Evolutionary conservation across 352 stramenopile species (phyloP), one percentile per base, ranked within the genome.

Genomic region (Globisporangium orthogonon): DNA sequence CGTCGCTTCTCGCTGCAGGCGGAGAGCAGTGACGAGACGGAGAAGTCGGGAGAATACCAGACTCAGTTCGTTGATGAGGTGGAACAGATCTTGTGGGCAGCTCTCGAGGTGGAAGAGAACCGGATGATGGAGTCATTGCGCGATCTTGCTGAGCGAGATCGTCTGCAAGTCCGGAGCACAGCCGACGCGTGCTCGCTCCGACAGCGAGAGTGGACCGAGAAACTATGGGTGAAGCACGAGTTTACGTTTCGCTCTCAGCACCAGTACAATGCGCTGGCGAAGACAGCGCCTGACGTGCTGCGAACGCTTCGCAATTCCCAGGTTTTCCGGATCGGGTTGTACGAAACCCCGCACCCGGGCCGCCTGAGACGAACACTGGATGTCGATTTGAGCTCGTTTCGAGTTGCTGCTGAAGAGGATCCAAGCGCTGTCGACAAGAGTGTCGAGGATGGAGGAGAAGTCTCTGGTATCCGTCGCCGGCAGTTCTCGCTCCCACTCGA

Each of bases 31-130:
- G 45, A 46, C 15, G 14, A 6, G 40, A n/a, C 31, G 7, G 56
- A 55, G 7, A 45, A 23, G 6, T 29, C 28, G 1, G 45, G 37
- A 6, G 54, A 61, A 2, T 57, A 47, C 47, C 58, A 48, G 17
- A 45, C 28, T 23, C 37, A 52, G 44, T 51, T 54, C 49, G 56
- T 70, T 43, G 78, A 92, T 28, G 71, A 78, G 0, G 64, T 63
- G 29, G 78, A 89, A 45, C 70, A 73, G 1, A 70, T 87, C 3
- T 52, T 92, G 18, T 88, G 75, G 73, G 85, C 85, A 50, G 81
- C 78, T 10, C 68, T 91, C 1, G 80, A 93, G 65, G 85, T 94
- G 0, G 85, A 94, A 63, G 83, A 92, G 43, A 90, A 88, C 43
- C 67, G 82, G 1, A 87, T 91, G 76, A 41, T 84, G 28, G 81